Evolutionary conservation across 2,329 filamentous ascomycete species (phyloP).

Genomic region (Macroventuria anomochaeta): DNA sequence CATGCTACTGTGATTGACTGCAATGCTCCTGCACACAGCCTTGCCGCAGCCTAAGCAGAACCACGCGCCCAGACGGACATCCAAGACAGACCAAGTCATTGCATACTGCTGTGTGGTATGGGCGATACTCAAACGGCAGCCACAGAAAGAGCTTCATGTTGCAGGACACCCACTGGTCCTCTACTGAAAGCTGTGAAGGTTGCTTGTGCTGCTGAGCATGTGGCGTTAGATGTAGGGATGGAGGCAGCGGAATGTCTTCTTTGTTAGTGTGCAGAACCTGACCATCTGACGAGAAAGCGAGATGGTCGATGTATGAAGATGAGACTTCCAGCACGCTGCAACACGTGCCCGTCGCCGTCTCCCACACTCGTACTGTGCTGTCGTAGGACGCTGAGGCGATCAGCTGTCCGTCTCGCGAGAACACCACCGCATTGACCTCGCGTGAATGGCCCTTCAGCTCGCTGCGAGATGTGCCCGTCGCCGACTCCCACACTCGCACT

Average conservation of each 20-base stretch:
- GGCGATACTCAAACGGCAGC: not conserved
- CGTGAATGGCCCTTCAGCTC: constrained; percentile 13
- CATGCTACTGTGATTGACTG: no score
- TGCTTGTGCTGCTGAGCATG: not conserved
- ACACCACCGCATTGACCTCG: constrained; percentile 67
- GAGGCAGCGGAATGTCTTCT: no score
- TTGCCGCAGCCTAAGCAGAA: no score
- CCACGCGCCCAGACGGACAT: not conserved
- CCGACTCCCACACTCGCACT: no score
- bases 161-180: not conserved
- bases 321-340: no score
- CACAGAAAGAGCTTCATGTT: not conserved
- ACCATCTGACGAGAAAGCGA: no score
- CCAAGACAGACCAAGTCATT: not conserved
- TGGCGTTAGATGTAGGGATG: not conserved
- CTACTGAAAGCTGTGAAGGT: not conserved
- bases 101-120: not conserved
- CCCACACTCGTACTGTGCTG: no score
- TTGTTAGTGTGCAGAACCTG: not conserved
- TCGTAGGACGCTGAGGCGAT: constrained; percentile 21
- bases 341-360: no score
- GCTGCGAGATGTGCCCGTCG: constrained; percentile 16
- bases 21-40: no score
- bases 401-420: constrained; percentile 23
- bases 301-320: no score